Base-by-base conservation (phyloP, 768 basidiomycete species). In the Kwoniella europaea region DNA sequence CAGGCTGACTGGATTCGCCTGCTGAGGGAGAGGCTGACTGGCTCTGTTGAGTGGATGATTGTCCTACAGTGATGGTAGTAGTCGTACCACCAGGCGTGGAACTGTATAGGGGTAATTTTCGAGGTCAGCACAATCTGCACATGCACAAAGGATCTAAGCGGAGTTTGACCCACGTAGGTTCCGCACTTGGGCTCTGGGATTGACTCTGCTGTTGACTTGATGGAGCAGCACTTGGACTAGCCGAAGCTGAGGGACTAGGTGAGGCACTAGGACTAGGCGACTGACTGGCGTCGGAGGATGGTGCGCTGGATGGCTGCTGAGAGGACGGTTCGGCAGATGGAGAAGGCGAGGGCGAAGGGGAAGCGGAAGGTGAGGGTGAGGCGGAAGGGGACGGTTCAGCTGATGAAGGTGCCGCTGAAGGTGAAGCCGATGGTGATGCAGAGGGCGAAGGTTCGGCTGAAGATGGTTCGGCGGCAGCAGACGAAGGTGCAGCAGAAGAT, bases 11-110 rank as follows among this genome's bases (percentile, higher is more conserved):
- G 2, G 68, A 56, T 44, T 59, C 53, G 35, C 67, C 55, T 24
- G 24, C 50, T 18, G 63, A 41, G 2, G 63, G 10, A 4, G 75
- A 64, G 29, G 60, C 18, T 16, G 59, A 5, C 12, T 35, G 41
- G 13, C 70, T 65, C 5, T 66, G 53, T 27, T 67, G 22, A 4
- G 71, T 46, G 20, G 63, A 24, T 0, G 76, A 74, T n/a, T 71
- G 71, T 20, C 67, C 64, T 24, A 74, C 73, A 7, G 71, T 74
- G 18, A 68, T 65, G 0, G 73, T 77, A 9, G 71, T 72, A 29
- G 73, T 72, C 4, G 71, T 67, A 0, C 63, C 59, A 18, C 59
- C 58, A 18, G 54, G 56, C 54, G 60, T 12, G 18, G 61, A 41
- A 16, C 63, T 65, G 24, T 10, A 29, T 61, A 15, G 2, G 15